Conservation (phyloP, 495 filamentous ascomycete species). For the Astrothelium subdiscretum region DNA sequence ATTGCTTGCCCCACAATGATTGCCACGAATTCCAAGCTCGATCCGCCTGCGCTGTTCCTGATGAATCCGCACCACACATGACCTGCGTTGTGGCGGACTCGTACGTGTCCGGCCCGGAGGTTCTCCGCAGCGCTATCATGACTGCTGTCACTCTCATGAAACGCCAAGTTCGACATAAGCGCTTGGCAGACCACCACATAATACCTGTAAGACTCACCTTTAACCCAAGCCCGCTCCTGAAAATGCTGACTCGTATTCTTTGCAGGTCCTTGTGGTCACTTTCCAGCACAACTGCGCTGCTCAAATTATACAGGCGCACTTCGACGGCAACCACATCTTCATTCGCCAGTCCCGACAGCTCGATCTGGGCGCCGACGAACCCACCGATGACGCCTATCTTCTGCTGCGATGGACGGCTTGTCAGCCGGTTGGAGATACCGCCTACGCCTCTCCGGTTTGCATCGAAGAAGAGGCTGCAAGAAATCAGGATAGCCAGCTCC, state of each 20-base stretch:
- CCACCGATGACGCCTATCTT: background rate
- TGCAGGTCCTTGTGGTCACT: background rate
- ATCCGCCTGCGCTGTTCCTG: background rate
- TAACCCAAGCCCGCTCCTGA: background rate
- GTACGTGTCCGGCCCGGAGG: background rate
- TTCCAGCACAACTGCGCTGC: background rate
- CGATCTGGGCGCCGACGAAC: background rate
- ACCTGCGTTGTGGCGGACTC: background rate
- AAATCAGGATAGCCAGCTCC: background rate
- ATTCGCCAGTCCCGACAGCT: background rate
- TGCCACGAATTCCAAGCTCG: background rate
- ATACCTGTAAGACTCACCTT: background rate
- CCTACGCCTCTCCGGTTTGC: background rate
- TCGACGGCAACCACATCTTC: background rate
- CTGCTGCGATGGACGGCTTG: background rate
- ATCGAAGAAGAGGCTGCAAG: background rate
- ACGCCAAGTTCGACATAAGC: background rate
- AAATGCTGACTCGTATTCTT: background rate
- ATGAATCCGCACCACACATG: background rate
- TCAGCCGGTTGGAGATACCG: background rate
- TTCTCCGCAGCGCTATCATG: background rate
- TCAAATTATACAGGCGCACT: background rate
- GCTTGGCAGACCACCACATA: background rate
- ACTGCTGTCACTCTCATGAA: background rate
- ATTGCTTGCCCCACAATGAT: background rate